Evolutionary conservation across 2,329 filamentous ascomycete genomes (phyloP).

Genomic region (Pestalotiopsis sp.): DNA sequence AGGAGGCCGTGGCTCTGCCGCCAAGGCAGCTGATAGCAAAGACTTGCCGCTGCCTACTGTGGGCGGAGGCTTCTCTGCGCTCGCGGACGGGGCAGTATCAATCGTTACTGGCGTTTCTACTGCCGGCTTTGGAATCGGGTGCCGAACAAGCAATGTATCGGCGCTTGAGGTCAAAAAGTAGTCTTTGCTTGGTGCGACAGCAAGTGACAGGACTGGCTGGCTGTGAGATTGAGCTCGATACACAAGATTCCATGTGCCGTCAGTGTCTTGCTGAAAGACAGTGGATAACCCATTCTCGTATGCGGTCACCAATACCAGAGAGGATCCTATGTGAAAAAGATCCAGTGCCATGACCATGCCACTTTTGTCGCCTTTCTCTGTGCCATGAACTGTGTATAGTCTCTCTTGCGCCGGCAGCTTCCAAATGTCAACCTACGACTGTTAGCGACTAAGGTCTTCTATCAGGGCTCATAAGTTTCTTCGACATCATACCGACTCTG

Average conservation of each 20-base stretch:
- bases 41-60: constrained; percentile 18
- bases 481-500: constrained; percentile 60
- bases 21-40: constrained; percentile 30
- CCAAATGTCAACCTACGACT: constrained; percentile 72
- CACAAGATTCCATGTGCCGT: constrained; percentile 46
- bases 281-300: constrained; percentile 84
- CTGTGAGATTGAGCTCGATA: constrained; percentile 70
- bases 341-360: constrained; percentile 90
- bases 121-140: constrained; percentile 55
- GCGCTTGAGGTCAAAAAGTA: constrained; percentile 80
- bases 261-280: constrained; percentile 55
- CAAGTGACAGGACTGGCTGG: constrained; percentile 80
- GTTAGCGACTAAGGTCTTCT: background rate
- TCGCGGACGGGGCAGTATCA: background rate
- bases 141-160: constrained; percentile 76
- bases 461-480: background rate
- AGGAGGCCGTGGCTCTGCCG: constrained; percentile 17
- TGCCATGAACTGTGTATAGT: constrained; percentile 51
- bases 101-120: background rate
- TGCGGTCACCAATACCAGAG: constrained; percentile 68
- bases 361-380: constrained; percentile 46
- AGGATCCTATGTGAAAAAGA: constrained; percentile 51
- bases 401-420: constrained; percentile 74
- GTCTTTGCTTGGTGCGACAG: constrained; percentile 47
- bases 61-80: background rate